A percentile compares a stretch with the other conserved stretches of the same genome.
Conservation (phyloP, 768 basidiomycete genomes). For the Boletus rex-veris region DNA sequence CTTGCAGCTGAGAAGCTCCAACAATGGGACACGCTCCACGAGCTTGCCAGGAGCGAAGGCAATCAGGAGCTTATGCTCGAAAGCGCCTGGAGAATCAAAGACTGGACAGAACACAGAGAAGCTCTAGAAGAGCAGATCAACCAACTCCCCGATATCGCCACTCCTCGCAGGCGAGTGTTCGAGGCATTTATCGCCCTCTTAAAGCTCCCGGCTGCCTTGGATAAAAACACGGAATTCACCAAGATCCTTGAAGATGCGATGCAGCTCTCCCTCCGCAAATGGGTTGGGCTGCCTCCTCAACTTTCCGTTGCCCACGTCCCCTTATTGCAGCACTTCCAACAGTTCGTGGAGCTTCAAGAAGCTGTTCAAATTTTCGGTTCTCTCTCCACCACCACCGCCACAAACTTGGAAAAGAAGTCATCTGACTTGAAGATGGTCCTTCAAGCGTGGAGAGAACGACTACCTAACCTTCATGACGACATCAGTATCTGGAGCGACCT, state of each 20-base stretch:
- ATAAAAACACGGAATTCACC: conserved; percentile 86
- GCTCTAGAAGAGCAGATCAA: conserved; percentile 77
- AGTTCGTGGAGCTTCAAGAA: conserved; percentile 96
- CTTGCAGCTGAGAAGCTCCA: conserved; percentile 93
- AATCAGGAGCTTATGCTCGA: conserved; percentile 93
- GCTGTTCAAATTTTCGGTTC: conserved; percentile 93
- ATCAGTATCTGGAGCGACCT: conserved; percentile 99
- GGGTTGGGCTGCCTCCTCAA: conserved; percentile 83
- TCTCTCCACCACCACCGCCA: conserved; percentile 77
- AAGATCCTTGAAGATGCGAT: conserved; percentile 91
- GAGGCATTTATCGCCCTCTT: conserved; percentile 91
- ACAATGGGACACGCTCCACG: conserved; percentile 94
- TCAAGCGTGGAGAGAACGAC: conserved; percentile 93
- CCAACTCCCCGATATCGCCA: conserved; percentile 79
- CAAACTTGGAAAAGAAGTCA: conserved; percentile 92
- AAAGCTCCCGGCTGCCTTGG: conserved; percentile 74
- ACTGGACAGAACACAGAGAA: conserved; percentile 84
- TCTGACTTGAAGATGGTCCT: conserved; percentile 95
- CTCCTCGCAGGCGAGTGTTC: conserved; percentile 95
- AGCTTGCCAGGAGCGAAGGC: conserved; percentile 82
- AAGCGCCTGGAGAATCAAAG: conserved; percentile 90
- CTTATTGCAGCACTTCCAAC: conserved; percentile 95
- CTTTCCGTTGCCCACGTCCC: conserved; percentile 93
- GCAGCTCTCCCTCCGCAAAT: conserved; percentile 94
- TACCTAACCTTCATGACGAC: conserved; percentile 95